Evolutionary conservation across 805 yeast species (phyloP).

Genomic region (Candida michaelii): DNA sequence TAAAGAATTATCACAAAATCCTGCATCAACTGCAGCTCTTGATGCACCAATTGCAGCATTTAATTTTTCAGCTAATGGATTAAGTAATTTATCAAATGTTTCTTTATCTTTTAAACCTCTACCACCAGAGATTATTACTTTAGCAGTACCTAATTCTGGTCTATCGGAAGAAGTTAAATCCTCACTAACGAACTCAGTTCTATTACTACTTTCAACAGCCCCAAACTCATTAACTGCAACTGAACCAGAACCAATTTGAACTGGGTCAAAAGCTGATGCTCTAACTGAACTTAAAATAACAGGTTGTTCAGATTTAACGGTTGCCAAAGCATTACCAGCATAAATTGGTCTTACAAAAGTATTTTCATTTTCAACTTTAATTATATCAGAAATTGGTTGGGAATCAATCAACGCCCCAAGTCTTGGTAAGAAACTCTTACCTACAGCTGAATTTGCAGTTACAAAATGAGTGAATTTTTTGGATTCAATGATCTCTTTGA

Average conservation of each 20-base stretch:
- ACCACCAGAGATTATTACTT: conserved; percentile 86
- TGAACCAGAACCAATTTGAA: conserved; percentile 32
- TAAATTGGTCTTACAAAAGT: conserved; percentile 92
- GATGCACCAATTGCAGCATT: conserved; percentile 97
- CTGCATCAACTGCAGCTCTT: conserved; percentile 96
- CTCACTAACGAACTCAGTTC: conserved; percentile 72
- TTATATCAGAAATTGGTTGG: conserved; percentile 86
- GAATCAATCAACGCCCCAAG: conserved; percentile 79
- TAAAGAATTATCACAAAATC: conserved; percentile 91
- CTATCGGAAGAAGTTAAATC: conserved; percentile 74
- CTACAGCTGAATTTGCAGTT: conserved; percentile 81
- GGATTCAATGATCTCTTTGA: conserved; percentile 45
- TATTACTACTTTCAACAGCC: conserved; percentile 31
- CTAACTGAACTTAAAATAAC: conserved; percentile 75
- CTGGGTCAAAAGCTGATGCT: conserved; percentile 68
- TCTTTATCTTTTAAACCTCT: conserved; percentile 90
- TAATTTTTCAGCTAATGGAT: conserved; percentile 80
- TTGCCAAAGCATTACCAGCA: conserved; percentile 91
- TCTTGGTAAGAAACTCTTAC: conserved; percentile 84
- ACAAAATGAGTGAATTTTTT: conserved; percentile 67
- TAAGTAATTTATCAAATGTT: conserved; percentile 71
- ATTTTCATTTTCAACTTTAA: conserved; percentile 59
- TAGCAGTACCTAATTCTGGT: conserved; percentile 87
- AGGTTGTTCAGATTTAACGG: conserved; percentile 69
- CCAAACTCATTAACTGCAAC: conserved; percentile 52